These are phyloP conservation scores for Halenospora varia DNA, from an alignment of 495 filamentous ascomycete species.

Conservation along the genomic window DNA sequence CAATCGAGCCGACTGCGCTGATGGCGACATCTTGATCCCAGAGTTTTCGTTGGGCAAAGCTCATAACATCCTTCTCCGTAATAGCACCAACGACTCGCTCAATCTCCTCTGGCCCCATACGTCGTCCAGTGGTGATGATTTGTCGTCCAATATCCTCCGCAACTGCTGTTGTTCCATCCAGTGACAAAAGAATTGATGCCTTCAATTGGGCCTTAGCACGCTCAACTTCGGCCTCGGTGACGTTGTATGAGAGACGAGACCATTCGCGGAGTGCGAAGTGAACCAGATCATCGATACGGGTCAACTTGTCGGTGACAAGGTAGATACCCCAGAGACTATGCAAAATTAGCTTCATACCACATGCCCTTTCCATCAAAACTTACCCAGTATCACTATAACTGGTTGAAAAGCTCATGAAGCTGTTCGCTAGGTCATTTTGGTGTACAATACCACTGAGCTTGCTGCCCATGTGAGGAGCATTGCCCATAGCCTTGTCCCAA, in stretches of 20 bases:
- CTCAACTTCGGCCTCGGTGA: constrained; percentile 88
- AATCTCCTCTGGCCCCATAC: constrained; percentile 88
- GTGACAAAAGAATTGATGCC: constrained; percentile 92
- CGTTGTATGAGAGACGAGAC: constrained; percentile 83
- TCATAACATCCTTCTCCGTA: constrained; percentile 95
- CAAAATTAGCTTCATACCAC: constrained; percentile 16
- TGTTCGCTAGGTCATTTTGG: constrained; percentile 92
- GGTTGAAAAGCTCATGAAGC: constrained; percentile 99
- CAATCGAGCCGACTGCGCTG: constrained; percentile 86
- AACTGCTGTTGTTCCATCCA: constrained; percentile 94
- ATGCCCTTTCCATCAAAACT: constrained; percentile 24
- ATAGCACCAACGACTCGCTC: constrained; percentile 83
- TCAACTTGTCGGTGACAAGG: constrained; percentile 86
- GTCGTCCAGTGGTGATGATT: constrained; percentile 92
- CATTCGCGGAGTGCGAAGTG: constrained; percentile 99
- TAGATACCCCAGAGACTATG: constrained; percentile 98
- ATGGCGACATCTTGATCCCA: constrained; percentile 98
- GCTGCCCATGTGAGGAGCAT: constrained; percentile 92
- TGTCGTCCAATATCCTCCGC: constrained; percentile 98
- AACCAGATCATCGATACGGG: constrained; percentile 85
- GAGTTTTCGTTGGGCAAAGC: constrained; percentile 82
- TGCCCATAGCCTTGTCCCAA: constrained; percentile 98
- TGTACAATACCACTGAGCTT: constrained; percentile 92
- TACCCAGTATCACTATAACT: constrained; percentile 99
- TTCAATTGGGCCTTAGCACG: constrained; percentile 99